A percentile compares a stretch with the other conserved stretches of the same genome.
phyloP scores from a whole-genome alignment of 192 early-diverging fungal species.

The Dissophora ornata region DNA sequence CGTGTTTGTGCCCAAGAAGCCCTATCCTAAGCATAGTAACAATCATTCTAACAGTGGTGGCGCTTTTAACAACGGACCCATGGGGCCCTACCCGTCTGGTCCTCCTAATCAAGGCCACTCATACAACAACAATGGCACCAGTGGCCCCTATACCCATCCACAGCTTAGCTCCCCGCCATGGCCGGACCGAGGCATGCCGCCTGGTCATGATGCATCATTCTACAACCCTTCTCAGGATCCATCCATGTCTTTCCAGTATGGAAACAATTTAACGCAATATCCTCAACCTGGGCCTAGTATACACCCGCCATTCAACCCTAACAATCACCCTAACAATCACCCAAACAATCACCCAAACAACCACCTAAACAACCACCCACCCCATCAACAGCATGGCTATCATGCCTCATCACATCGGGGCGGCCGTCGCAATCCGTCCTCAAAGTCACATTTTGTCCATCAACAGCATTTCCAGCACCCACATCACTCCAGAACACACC shows the following conservation, averaged over 20 bases:
- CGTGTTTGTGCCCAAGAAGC: constrained; percentile 27
- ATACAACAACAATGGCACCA: constrained; percentile 21
- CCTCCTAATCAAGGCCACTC: constrained; percentile 2
- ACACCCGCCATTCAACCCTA: constrained; percentile 9
- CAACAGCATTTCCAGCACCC: constrained; percentile 34
- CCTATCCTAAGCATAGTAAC: constrained; percentile 20
- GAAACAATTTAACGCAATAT: constrained; percentile 11
- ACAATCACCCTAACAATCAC: constrained; percentile 4
- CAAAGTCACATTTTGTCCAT: constrained; percentile 12
- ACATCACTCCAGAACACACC: constrained; percentile 36
- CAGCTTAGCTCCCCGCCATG: constrained; percentile 17
- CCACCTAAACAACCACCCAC: constrained; percentile 4
- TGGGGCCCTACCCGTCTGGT: constrained; percentile 1
- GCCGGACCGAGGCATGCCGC: constrained; percentile 19
- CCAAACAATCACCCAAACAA: background rate
- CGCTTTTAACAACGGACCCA: constrained; percentile 17
- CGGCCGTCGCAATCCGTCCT: constrained; percentile 24
- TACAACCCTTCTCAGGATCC: constrained; percentile 3
- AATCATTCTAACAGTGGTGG: background rate
- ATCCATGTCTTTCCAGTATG: constrained; percentile 13
- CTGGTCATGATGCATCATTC: constrained; percentile 29
- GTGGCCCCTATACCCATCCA: constrained; percentile 32
- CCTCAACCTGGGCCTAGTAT: constrained; percentile 5
- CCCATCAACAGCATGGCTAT: constrained; percentile 17
- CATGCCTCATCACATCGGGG: constrained; percentile 17